A percentile compares a stretch with the other conserved stretches of the same genome.
phyloP scores from a whole-genome alignment of 306 rosid species.

The Heteromeles arbutifolia region DNA sequence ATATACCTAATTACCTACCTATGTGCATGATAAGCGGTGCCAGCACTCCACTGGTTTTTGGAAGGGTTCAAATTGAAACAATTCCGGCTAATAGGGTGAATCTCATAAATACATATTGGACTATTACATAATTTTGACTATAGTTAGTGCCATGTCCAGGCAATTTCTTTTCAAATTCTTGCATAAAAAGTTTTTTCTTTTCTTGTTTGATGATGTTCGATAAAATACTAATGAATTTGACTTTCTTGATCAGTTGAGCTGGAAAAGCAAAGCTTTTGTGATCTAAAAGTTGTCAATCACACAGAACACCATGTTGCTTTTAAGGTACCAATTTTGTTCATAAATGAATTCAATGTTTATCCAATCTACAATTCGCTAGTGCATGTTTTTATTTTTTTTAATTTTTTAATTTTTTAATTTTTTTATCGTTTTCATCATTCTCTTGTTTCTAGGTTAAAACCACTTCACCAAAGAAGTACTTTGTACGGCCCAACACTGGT shows the following conservation, averaged over 20 bases:
- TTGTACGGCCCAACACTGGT: conserved; percentile 93
- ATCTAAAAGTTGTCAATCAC: conserved; percentile 76
- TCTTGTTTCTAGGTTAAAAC: conserved; percentile 76
- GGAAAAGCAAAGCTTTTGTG: conserved; percentile 82
- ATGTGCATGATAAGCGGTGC: background rate
- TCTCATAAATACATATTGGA: background rate
- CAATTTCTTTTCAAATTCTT: background rate
- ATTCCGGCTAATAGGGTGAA: background rate
- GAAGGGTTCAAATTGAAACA: background rate
- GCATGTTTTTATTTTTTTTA: background rate
- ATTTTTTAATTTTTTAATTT: background rate
- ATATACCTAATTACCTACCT: background rate
- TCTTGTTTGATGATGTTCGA: background rate
- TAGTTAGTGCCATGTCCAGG: background rate
- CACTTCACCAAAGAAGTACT: conserved; percentile 94
- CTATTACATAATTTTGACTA: background rate
- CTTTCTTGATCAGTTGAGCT: conserved; percentile 66
- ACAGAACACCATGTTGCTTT: conserved; percentile 74
- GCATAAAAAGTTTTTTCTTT: background rate
- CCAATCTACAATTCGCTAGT: background rate
- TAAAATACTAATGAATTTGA: conserved; percentile 2
- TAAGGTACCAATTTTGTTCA: conserved; percentile 46
- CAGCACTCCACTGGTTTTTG: background rate
- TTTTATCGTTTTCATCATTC: conserved; percentile 4
- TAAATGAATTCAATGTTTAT: background rate